A percentile compares a stretch with the other conserved stretches of the same genome.
Evolutionary conservation across 2,329 filamentous ascomycete species (phyloP).

Genomic region (Zymoseptoria tritici): DNA sequence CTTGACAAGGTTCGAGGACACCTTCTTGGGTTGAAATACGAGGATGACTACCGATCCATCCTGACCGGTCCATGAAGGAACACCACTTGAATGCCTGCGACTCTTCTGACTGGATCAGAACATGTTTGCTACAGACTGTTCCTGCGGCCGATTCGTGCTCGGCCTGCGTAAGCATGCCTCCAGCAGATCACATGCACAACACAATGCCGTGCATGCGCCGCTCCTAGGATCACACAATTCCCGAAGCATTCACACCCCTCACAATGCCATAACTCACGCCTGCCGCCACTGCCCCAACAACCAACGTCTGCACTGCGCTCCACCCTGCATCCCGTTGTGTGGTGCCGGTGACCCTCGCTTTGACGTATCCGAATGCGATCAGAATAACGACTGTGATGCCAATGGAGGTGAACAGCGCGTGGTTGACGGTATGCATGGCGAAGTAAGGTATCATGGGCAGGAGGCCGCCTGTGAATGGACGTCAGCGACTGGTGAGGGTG

Average conservation of each 20-base stretch:
- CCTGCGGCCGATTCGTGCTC: background rate
- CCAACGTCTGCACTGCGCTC: constrained; percentile 31
- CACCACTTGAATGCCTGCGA: background rate
- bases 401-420: constrained; percentile 44
- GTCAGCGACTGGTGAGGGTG: background rate
- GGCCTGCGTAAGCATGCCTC: background rate
- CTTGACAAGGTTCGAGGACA: background rate
- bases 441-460: constrained; percentile 49
- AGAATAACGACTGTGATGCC: constrained; percentile 45
- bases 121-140: background rate
- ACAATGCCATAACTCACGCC: constrained; percentile 34
- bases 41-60: background rate
- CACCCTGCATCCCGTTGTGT: constrained; percentile 20
- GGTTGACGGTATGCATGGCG: constrained; percentile 30
- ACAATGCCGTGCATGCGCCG: background rate
- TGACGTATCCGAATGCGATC: constrained; percentile 46
- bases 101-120: background rate
- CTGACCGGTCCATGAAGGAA: background rate
- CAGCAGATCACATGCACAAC: background rate
- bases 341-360: constrained; percentile 32
- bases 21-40: background rate
- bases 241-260: constrained; percentile 25
- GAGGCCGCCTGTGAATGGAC: constrained; percentile 25
- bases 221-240: background rate
- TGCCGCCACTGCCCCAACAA: constrained; percentile 32